A percentile compares a stretch with the other conserved stretches of the same genome.
Evolutionary conservation across 495 filamentous ascomycete species (phyloP).

Genomic region (Pyronema omphalodes): DNA sequence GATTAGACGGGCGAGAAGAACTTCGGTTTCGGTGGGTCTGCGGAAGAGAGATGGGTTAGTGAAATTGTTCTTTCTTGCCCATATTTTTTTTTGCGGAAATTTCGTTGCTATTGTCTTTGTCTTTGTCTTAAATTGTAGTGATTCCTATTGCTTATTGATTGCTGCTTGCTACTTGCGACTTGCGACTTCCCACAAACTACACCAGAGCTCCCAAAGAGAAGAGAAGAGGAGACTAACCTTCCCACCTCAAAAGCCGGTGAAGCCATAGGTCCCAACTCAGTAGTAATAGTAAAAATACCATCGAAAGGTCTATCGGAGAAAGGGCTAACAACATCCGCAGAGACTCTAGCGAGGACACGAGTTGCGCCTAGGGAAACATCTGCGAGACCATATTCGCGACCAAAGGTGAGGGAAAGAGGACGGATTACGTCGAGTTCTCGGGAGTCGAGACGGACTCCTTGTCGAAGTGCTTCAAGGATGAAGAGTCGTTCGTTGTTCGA

Average conservation of each 20-base stretch:
- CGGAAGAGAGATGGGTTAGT: background rate
- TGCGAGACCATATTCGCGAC: conserved; percentile 76
- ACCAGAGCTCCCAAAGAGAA: conserved; percentile 3
- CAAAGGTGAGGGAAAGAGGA: conserved; percentile 57
- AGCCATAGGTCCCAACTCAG: conserved; percentile 83
- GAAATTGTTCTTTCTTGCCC: too few relatives aligned
- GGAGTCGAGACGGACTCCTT: conserved; percentile 66
- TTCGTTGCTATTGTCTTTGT: conserved; percentile 11
- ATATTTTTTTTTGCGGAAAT: conserved; percentile 8
- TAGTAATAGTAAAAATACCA: conserved; percentile 76
- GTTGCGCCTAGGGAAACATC: conserved; percentile 85
- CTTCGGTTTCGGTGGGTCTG: conserved; percentile 58
- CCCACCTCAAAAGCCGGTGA: conserved; percentile 79
- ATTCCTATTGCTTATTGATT: too few relatives aligned
- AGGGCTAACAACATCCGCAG: conserved; percentile 69
- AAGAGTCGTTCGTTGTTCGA: conserved; percentile 65
- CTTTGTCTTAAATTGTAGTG: too few relatives aligned
- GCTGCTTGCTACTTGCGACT: too few relatives aligned
- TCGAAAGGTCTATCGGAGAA: conserved; percentile 81
- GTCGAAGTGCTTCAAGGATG: conserved; percentile 51
- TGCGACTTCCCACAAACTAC: too few relatives aligned
- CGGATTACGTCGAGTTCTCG: conserved; percentile 63
- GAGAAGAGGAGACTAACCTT: conserved; percentile 32
- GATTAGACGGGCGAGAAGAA: conserved; percentile 66
- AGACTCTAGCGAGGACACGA: conserved; percentile 64